Percentiles rank a stretch among this genome's conserved stretches.
phyloP scores from a whole-genome alignment of 2,329 filamentous ascomycete genomes.

The Elsinoe necatrix region DNA sequence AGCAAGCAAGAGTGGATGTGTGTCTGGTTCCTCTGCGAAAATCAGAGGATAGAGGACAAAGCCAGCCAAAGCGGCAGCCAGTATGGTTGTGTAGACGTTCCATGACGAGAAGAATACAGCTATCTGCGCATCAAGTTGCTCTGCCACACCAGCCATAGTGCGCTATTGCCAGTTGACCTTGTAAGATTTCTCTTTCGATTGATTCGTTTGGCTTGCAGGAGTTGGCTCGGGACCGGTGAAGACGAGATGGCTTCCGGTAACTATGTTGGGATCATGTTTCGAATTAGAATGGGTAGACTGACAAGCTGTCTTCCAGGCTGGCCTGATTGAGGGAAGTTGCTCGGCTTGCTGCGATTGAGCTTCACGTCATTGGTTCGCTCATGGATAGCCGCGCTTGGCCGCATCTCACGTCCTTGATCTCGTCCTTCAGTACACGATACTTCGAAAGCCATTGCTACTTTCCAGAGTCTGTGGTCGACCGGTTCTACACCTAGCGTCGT shows the following conservation, averaged over 20 bases:
- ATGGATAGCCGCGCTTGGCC: background rate
- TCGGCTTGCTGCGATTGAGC: background rate
- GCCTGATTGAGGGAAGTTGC: background rate
- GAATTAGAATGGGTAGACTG: background rate
- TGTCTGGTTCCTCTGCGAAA: constrained; percentile 71
- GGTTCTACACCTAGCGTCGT: no score
- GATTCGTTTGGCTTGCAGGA: background rate
- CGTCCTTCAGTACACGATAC: no score
- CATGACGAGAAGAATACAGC: constrained; percentile 66
- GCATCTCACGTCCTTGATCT: background rate
- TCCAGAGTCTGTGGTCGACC: no score
- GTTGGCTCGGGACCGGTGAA: background rate
- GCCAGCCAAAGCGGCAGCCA: constrained; percentile 58
- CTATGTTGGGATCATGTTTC: background rate
- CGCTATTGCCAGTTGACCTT: background rate
- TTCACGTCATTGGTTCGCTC: background rate
- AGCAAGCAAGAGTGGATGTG: constrained; percentile 81
- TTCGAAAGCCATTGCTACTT: no score
- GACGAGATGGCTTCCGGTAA: background rate
- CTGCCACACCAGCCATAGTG: constrained; percentile 42
- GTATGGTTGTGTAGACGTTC: constrained; percentile 68
- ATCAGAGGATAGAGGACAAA: constrained; percentile 64
- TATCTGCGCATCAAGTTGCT: constrained; percentile 63
- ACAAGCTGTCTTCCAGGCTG: background rate
- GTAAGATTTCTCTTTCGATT: no score